These are phyloP conservation scores for Blastobotrys raffinosifermentans DNA, from an alignment of 1,139 yeast species.

Conservation along the genomic window DNA sequence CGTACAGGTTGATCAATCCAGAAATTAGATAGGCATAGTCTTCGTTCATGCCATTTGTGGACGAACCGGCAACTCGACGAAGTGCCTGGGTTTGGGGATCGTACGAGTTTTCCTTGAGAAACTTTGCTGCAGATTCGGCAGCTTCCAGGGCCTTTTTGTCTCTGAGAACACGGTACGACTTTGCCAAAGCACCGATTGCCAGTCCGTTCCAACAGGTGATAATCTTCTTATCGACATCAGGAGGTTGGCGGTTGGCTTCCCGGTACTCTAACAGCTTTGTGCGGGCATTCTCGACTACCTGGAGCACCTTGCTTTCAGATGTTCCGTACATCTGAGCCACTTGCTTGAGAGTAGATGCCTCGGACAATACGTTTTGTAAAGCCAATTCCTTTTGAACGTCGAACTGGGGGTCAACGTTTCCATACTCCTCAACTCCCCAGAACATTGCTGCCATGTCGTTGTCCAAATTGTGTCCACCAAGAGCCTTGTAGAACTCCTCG, in stretches of 20 bases:
- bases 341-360: constrained; percentile 19
- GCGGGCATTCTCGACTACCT: constrained; percentile 22
- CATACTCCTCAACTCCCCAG: constrained; percentile 34
- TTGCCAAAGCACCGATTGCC: constrained; percentile 34
- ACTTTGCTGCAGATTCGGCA: constrained; percentile 28
- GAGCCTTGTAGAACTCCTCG: constrained; percentile 31
- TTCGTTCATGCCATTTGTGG: constrained; percentile 30
- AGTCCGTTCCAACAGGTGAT: constrained; percentile 36
- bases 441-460: constrained; percentile 35
- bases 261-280: constrained; percentile 26
- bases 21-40: constrained; percentile 35
- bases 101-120: constrained; percentile 22
- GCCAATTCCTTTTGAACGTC: constrained; percentile 31
- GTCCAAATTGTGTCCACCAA: constrained; percentile 22
- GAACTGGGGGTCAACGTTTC: constrained; percentile 33
- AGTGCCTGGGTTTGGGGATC: constrained; percentile 18
- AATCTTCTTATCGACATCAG: constrained; percentile 31
- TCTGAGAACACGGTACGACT: constrained; percentile 24
- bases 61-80: constrained; percentile 20
- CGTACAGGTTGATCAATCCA: constrained; percentile 35
- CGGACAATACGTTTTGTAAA: constrained; percentile 30
- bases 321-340: constrained; percentile 34
- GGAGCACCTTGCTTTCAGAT: constrained; percentile 18
- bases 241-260: constrained; percentile 24
- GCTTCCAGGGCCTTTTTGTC: constrained; percentile 22